These are phyloP conservation scores for Ploettnerulaceae sp. DNA, from an alignment of 2,329 filamentous ascomycete species.

Conservation along the genomic window DNA sequence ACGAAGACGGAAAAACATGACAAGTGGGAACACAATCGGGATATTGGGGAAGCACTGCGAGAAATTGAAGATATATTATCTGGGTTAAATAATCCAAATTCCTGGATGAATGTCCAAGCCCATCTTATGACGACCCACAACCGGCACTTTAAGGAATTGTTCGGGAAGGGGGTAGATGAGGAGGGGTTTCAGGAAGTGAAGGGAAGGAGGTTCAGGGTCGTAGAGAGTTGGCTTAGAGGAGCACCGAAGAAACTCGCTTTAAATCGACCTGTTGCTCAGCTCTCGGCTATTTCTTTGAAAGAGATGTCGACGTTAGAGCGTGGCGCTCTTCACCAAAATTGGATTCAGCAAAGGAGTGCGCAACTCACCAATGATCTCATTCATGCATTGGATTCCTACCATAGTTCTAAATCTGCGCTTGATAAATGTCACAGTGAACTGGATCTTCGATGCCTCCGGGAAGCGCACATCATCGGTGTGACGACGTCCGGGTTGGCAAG, in stretches of 20 bases:
- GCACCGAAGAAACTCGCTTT: slow-evolving; percentile 22
- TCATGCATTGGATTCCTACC: slow-evolving; percentile 19
- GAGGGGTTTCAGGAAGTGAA: slow-evolving; percentile 23
- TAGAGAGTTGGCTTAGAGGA: slow-evolving; percentile 24
- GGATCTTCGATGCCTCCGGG: slow-evolving; percentile 22
- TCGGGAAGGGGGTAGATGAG: slow-evolving; percentile 20
- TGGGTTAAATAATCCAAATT: slow-evolving; percentile 23
- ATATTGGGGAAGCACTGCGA: slow-evolving; percentile 18
- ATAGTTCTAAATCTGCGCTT: slow-evolving; percentile 19
- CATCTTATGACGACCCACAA: slow-evolving; percentile 20
- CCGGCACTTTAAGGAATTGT: slow-evolving; percentile 20
- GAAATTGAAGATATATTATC: slow-evolving; percentile 21
- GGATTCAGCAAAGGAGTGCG: slow-evolving; percentile 16
- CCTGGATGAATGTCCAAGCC: slow-evolving; percentile 22
- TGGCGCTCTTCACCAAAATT: slow-evolving; percentile 18
- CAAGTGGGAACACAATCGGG: slow-evolving; percentile 21
- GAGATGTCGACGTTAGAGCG: slow-evolving; percentile 22
- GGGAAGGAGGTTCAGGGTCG: slow-evolving; percentile 20
- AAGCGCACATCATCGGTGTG: slow-evolving; percentile 45
- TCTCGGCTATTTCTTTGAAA: slow-evolving; percentile 18
- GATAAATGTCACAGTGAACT: slow-evolving; percentile 24
- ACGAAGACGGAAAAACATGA: slow-evolving; percentile 26
- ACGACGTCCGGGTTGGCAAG: slow-evolving; percentile 49
- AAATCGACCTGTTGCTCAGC: slow-evolving; percentile 20
- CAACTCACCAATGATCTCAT: slow-evolving; percentile 22